Conservation (phyloP, 2,329 filamentous ascomycete species). For the Pyrenophora tritici-repentis region DNA sequence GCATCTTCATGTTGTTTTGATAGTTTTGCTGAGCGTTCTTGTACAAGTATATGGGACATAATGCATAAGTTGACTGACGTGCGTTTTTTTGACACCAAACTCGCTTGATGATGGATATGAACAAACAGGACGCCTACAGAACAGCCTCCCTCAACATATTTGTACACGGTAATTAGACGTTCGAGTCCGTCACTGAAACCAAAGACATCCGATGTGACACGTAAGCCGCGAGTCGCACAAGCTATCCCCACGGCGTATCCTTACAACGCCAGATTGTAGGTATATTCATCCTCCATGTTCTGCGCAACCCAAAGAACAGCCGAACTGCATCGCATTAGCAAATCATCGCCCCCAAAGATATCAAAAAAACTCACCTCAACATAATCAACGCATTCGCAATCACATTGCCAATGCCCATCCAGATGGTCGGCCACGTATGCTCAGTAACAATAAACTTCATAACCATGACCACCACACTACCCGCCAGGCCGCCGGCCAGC, state of each 20-base stretch:
- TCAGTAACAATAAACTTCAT: slow-evolving; percentile 68
- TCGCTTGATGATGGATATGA: background rate
- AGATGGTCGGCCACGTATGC: slow-evolving; percentile 65
- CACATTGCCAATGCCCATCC: slow-evolving; percentile 70
- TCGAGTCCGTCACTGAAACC: background rate
- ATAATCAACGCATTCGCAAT: slow-evolving; percentile 68
- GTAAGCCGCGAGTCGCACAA: too few species aligned
- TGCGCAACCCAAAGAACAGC: slow-evolving; percentile 71
- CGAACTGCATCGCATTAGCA: slow-evolving; percentile 54
- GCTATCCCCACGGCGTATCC: background rate
- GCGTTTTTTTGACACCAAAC: background rate
- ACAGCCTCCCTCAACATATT: slow-evolving; percentile 2
- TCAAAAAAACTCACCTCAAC: slow-evolving; percentile 60
- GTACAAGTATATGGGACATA: slow-evolving; percentile 28
- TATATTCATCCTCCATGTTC: slow-evolving; percentile 76
- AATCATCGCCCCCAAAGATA: background rate
- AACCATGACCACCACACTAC: slow-evolving; percentile 69
- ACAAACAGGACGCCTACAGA: background rate
- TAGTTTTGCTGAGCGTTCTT: slow-evolving; percentile 32
- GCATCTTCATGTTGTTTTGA: slow-evolving; percentile 16
- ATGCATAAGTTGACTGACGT: slow-evolving; percentile 7
- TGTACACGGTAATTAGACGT: slow-evolving; percentile 9
- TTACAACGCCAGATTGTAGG: slow-evolving; percentile 66
- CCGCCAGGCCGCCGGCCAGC: slow-evolving; percentile 69
- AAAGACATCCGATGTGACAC: background rate